Evolutionary conservation across 257 asterid genomes (phyloP).

Genomic region (Capsicum rhomboideum): DNA sequence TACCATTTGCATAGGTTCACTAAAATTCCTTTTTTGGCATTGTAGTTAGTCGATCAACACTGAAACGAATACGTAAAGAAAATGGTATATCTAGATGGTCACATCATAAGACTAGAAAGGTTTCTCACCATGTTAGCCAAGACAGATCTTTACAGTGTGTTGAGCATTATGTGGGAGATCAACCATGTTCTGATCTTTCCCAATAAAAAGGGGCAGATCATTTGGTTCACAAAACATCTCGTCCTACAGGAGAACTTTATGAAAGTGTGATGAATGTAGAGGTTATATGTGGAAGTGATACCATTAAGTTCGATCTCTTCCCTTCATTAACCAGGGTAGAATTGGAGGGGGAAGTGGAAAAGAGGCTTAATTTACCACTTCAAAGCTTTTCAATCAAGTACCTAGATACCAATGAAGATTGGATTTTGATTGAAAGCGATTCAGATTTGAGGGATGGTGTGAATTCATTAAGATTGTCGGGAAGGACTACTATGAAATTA

Average conservation of each 20-base stretch:
- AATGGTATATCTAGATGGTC: neutral
- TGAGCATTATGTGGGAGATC: neutral
- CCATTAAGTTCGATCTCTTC: slow-evolving; percentile 3
- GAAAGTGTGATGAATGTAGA: neutral
- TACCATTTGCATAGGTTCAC: neutral
- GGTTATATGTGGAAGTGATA: slow-evolving; percentile 1
- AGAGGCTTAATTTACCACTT: neutral
- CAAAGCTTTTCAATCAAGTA: slow-evolving; percentile 13
- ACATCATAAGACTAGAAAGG: neutral
- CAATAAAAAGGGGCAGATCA: neutral
- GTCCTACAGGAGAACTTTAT: neutral
- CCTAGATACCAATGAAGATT: slow-evolving; percentile 10
- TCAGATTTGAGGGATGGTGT: slow-evolving; percentile 1
- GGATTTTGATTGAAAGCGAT: slow-evolving; percentile 6
- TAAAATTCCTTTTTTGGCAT: neutral
- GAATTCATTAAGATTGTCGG: neutral
- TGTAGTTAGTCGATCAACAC: neutral
- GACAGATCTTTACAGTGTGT: neutral
- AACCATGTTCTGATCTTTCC: neutral
- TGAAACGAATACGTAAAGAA: neutral
- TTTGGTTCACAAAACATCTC: neutral
- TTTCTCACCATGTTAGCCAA: neutral
- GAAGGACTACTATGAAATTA: neutral
- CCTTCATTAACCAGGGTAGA: neutral
- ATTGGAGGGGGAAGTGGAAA: slow-evolving; percentile 10